Conservation (phyloP, 1,139 yeast species). For the Ogataea hybrid region DNA sequence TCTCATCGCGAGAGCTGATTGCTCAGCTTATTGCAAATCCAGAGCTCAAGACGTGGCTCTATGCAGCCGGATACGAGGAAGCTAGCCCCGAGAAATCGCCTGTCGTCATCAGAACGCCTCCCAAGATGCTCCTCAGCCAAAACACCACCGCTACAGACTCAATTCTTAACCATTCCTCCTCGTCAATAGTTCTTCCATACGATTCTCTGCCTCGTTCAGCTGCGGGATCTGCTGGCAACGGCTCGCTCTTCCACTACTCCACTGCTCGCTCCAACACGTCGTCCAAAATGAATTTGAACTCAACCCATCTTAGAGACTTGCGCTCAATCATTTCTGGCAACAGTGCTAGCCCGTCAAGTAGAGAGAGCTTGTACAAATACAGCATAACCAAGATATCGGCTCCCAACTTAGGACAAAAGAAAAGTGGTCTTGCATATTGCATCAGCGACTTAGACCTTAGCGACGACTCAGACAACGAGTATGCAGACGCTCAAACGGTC, state of each 20-base stretch:
- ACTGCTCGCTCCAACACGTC: conserved; percentile 16
- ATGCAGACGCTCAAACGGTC: conserved; percentile 1
- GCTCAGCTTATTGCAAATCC: conserved; percentile 7
- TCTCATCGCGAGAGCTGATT: conserved; percentile 6
- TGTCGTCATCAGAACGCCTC: conserved; percentile 15
- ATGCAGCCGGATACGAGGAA: conserved; percentile 13
- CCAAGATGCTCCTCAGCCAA: conserved; percentile 17
- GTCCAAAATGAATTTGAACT: conserved; percentile 12
- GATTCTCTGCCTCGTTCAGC: conserved; percentile 11
- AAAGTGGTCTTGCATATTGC: conserved; percentile 29
- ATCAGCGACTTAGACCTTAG: conserved; percentile 25
- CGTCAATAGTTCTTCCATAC: conserved; percentile 13
- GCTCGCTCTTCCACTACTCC: conserved; percentile 12
- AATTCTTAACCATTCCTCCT: conserved; percentile 17
- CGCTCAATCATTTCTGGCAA: conserved; percentile 21
- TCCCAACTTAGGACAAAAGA: conserved; percentile 10
- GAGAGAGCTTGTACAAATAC: conserved; percentile 7
- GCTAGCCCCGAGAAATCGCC: conserved; percentile 11
- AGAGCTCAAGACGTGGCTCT: conserved; percentile 14
- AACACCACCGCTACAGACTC: conserved; percentile 20
- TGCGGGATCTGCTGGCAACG: conserved; percentile 8
- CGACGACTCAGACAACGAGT: conserved; percentile 20
- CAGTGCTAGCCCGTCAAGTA: conserved; percentile 3
- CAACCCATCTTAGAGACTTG: conserved; percentile 22
- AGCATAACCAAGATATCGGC: conserved; percentile 12